Evolutionary conservation across 805 yeast species (phyloP), one percentile per base, ranked within the genome.

Genomic region (Geotrichum ghanense): DNA sequence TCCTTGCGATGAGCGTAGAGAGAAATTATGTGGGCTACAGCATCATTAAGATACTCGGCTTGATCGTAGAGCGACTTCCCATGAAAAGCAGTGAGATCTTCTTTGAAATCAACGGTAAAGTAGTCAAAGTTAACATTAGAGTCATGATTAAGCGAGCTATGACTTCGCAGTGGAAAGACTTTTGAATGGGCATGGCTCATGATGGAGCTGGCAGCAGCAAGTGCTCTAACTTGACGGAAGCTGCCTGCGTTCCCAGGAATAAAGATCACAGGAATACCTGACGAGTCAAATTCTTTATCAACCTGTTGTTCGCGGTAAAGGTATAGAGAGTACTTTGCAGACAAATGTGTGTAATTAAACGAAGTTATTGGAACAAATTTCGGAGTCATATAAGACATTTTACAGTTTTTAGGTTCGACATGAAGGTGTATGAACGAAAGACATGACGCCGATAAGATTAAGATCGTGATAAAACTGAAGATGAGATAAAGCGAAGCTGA

Each of bases 161-260:
- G 57, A 47, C 59, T n/a, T 31, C 37, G 12, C 7, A 12, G 19
- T 6, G 53, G 27, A 57, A 53, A 10, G 51, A 50, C 31, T 51
- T 52, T 42, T 14, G 59, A 41, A 46, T 57, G 62, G 2, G 72
- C 72, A 53, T 67, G 73, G 55, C 65, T 81, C 2, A 76, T 56
- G 43, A 72, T 71, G 1, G 95, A 72, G 31, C 82, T 67, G 52
- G 82, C 83, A 1, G 95, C 79, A 1, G 95, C 96, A 20, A 88
- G 75, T 1, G 95, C 83, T 47, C 97, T 68, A 5, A 75, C 90
- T 61, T 88, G 97, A 53, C 79, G 76, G 60, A 76, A 87, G 53
- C 89, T 80, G 1, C 97, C 97, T 1, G 96, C 96, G 59, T 89
- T 88, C 1, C 97, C 97, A 1, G 96, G 96, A 41, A 88, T 83